phyloP scores from a whole-genome alignment of 2,329 filamentous ascomycete genomes.

The Ophiostoma perfectum region DNA sequence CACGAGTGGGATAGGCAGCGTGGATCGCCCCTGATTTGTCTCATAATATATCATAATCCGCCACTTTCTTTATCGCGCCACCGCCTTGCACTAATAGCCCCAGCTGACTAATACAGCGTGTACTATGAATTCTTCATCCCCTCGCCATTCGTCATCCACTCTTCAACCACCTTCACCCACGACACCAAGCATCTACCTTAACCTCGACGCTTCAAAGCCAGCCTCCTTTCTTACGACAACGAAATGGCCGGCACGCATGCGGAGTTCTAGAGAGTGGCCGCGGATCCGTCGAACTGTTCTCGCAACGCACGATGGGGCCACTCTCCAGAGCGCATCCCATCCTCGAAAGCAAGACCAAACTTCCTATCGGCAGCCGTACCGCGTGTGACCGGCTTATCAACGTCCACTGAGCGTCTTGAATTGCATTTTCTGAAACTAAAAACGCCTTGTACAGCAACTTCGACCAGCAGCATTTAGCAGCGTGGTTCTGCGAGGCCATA shows the following conservation, averaged over 20 bases:
- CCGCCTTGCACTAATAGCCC: background rate
- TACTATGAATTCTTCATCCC: background rate
- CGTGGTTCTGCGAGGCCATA: too few relatives aligned
- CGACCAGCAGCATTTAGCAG: too few relatives aligned
- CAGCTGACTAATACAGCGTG: background rate
- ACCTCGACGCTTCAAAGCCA: background rate
- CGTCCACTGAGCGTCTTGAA: background rate
- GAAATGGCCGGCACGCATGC: constrained; percentile 43
- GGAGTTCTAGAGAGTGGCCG: constrained; percentile 52
- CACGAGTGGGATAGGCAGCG: background rate
- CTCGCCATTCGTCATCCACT: background rate
- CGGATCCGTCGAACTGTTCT: constrained; percentile 35
- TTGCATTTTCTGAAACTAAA: too few relatives aligned
- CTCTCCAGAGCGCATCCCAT: constrained; percentile 37
- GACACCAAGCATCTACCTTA: too few relatives aligned
- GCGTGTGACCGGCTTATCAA: background rate
- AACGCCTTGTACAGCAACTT: too few relatives aligned
- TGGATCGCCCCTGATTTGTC: background rate
- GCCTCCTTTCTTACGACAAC: constrained; percentile 24
- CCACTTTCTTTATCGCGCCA: constrained; percentile 8
- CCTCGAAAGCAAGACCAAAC: background rate
- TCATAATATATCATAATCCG: background rate
- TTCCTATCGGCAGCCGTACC: background rate
- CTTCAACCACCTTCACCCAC: background rate
- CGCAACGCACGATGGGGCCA: constrained; percentile 51